Conservation (phyloP, 352 stramenopile genomes). For the Pythium angustatum region DNA sequence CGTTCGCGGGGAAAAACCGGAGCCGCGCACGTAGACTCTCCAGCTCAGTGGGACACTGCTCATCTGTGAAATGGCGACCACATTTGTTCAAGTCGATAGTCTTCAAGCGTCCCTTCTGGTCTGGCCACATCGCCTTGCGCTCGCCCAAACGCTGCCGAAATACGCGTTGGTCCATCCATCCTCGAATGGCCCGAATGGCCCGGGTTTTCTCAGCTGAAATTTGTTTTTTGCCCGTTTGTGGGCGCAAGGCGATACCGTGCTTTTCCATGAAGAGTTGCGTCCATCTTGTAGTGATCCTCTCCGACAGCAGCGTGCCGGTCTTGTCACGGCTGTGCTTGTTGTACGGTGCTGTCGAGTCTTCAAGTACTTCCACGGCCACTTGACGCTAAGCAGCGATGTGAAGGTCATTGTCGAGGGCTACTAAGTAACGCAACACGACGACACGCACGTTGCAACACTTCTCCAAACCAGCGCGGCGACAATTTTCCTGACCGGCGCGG, state of each 20-base stretch:
- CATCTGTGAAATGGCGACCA: background rate
- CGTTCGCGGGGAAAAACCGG: too few species aligned
- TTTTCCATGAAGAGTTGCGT: constrained; percentile 25
- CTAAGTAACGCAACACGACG: too few species aligned
- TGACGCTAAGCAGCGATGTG: too few species aligned
- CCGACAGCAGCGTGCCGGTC: too few species aligned
- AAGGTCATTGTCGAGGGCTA: too few species aligned
- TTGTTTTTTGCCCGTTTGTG: constrained; percentile 23
- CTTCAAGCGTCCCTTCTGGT: constrained; percentile 3
- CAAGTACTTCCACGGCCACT: background rate
- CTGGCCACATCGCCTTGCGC: constrained; percentile 2
- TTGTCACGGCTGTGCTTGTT: constrained; percentile 8
- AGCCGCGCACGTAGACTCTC: too few species aligned
- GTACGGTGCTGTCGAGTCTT: background rate
- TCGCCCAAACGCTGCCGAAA: constrained; percentile 32
- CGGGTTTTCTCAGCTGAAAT: background rate
- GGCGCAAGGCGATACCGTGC: constrained; percentile 17
- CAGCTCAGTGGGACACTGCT: background rate
- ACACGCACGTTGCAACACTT: too few species aligned
- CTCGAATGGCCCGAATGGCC: constrained; percentile 15
- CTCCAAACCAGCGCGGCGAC: too few species aligned
- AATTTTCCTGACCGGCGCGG: too few species aligned
- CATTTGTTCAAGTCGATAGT: constrained; percentile 10
- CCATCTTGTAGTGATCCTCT: background rate
- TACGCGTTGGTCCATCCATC: constrained; percentile 28